A percentile compares a stretch with the other conserved stretches of the same genome.
These are phyloP conservation scores for Paraleonurus japonicus DNA, from an alignment of 257 asterid genomes.

Conservation along the genomic window DNA sequence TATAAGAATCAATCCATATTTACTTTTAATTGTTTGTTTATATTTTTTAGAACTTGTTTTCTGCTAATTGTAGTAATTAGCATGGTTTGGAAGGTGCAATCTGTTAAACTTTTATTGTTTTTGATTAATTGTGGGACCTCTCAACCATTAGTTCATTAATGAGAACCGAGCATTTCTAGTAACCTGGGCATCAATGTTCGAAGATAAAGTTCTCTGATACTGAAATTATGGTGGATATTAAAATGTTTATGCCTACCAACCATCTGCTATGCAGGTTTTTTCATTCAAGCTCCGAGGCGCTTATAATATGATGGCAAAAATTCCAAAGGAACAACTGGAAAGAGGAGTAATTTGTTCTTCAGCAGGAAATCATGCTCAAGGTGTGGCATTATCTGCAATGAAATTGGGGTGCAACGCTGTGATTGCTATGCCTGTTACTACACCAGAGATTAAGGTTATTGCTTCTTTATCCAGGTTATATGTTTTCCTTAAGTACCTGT, in stretches of 20 bases:
- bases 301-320: slow-evolving; percentile 91
- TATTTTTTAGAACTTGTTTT: background rate
- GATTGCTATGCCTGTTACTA: slow-evolving; percentile 85
- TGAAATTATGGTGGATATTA: background rate
- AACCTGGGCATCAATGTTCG: background rate
- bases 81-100: background rate
- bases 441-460: slow-evolving; percentile 85
- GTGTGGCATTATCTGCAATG: slow-evolving; percentile 81
- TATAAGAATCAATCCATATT: background rate
- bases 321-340: slow-evolving; percentile 60
- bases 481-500: slow-evolving; percentile 1
- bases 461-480: slow-evolving; percentile 11
- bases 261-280: slow-evolving; percentile 54
- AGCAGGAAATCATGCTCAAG: slow-evolving; percentile 95
- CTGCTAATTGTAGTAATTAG: background rate
- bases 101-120: background rate
- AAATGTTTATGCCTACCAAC: background rate
- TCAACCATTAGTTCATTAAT: background rate
- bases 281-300: slow-evolving; percentile 95
- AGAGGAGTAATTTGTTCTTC: slow-evolving; percentile 88
- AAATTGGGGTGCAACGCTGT: slow-evolving; percentile 69
- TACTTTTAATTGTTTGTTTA: background rate
- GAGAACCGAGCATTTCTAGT: background rate
- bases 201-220: background rate
- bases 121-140: background rate